phyloP scores from a whole-genome alignment of 1,284 basidiomycete species.

The Waitea zeae region DNA sequence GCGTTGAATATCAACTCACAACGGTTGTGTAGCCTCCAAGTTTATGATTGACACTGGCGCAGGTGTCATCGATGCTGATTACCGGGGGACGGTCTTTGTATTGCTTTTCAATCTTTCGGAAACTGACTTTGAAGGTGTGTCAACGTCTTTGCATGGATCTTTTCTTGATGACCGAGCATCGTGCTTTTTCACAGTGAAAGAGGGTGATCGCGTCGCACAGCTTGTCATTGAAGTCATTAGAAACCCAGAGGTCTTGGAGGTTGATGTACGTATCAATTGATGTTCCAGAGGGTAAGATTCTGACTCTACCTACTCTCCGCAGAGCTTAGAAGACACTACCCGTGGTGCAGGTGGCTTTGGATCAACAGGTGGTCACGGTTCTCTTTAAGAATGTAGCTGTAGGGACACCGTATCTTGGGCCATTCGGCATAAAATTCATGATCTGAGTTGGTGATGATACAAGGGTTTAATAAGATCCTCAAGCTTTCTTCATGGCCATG shows the following conservation, averaged over 20 bases:
- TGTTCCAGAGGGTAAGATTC: too few relatives aligned
- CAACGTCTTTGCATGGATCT: too few relatives aligned
- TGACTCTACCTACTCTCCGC: too few relatives aligned
- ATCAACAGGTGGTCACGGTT: slow-evolving; percentile 3
- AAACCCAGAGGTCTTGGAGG: slow-evolving; percentile 74
- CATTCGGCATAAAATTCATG: too few relatives aligned
- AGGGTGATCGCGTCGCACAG: slow-evolving; percentile 90
- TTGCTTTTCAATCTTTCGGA: slow-evolving; percentile 89
- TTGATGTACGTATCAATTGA: too few relatives aligned
- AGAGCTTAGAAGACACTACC: slow-evolving; percentile 12
- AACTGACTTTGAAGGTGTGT: slow-evolving; percentile 66
- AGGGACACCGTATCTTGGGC: too few relatives aligned
- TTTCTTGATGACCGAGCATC: too few relatives aligned
- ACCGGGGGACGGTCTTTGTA: slow-evolving; percentile 86
- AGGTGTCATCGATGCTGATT: slow-evolving; percentile 93
- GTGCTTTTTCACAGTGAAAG: slow-evolving; percentile 32
- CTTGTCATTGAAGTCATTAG: slow-evolving; percentile 85
- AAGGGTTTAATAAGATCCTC: too few relatives aligned
- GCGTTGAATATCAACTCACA: slow-evolving; percentile 1
- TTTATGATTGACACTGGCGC: slow-evolving; percentile 96
- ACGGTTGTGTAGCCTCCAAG: slow-evolving; percentile 72
- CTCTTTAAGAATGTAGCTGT: too few relatives aligned
- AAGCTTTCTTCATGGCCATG: not conserved
- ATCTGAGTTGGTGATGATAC: too few relatives aligned
- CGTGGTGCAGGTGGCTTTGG: slow-evolving; percentile 3